Base-by-base conservation (phyloP, 768 basidiomycete species). In the Leccinum aurantiacum region DNA sequence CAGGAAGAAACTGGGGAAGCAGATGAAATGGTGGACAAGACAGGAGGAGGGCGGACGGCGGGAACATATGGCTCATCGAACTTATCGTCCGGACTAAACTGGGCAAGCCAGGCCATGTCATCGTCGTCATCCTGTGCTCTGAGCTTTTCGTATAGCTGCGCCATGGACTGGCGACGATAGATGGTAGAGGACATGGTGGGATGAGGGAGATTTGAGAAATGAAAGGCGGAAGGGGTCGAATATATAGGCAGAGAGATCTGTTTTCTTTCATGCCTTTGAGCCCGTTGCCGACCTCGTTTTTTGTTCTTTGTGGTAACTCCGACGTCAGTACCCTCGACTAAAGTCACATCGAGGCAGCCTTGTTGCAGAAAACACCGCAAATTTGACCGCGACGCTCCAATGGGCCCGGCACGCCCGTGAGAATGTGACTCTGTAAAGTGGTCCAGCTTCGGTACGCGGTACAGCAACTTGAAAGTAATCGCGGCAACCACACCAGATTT, bases 221-320 rank as follows among this genome's bases (percentile, higher is more conserved):
- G 59, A 63, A 67, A 64, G 63, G 58, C 25, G 22, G 55, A 64
- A 25, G 56, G 51, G 17, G 56, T 60, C 41, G 50, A 61, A 67
- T 75, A 74, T 72, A 74, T 74, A 74, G 69, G 41, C 59, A 65
- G 57, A 57, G 62, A 57, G 53, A 67, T 72, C 64, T 64, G 49
- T 63, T 74, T 75, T 74, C 73, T 74, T 74, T 75, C 73, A 74
- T 74, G 73, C 69, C 71, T 75, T 69, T 72, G 67, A 65, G 58
- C 71, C 72, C 68, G 72, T 72, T 75, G 74, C 73, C 74, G 74
- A 75, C 71, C 72, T 72, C 74, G 74, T 75, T 74, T 69, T 75
- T 75, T 73, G 69, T 75, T 74, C 67, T 74, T 74, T 75, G 67
- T 74, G 67, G 63, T 73, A 74, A 74, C 74, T 74, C 72, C 72